Base-by-base conservation (phyloP, 139 green algal genomes). In the Mesotaenium endlicherianum region DNA sequence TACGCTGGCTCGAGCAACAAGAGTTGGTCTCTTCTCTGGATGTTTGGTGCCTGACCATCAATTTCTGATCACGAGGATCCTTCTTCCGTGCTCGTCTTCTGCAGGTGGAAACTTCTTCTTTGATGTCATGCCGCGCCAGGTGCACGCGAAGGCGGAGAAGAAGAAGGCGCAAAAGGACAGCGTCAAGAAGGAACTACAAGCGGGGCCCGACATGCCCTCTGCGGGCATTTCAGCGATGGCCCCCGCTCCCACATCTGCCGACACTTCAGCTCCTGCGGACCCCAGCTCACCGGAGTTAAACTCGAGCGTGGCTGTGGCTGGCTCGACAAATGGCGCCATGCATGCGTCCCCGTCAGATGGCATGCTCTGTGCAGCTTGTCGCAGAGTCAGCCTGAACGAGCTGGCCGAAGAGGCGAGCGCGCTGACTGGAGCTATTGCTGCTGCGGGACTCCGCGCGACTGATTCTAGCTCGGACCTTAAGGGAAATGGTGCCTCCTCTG, bases 31-130 rank as follows among this genome's bases (percentile, higher is more conserved):
- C n/a, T 64, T 26, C 53, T 26, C 53, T 26, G 53, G 26, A 20
- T 26, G 26, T 26, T 26, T n/a, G 26, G 53, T 11, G 38, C 14
- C 14, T 75, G 64, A 44, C 36, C 17, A 75, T 59, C 49, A 75
- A 39, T 42, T 39, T 44, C 64, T 75, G 17, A 14, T 44, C 64
- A 75, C 17, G 14, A 44, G 14, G 11, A 16, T 75, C 40, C n/a
- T n/a, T n/a, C n/a, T n/a, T n/a, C n/a, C 36, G 6, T 77, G 26
- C 39, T 83, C 83, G 31, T n/a, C 38, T 6, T 55, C 2, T 80
- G 42, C 80, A 86, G 80, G 80, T 31, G 80, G 80, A 3, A 75
- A 70, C 34, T 86, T 84, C 71, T 72, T 86, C 45, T 85, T 86
- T 16, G 80, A 86, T 44, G 80, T 86, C 16, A 83, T 86, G 80